Base-by-base conservation (phyloP, 1,284 basidiomycete genomes). In the Cutaneotrichosporon daszewskae region DNA sequence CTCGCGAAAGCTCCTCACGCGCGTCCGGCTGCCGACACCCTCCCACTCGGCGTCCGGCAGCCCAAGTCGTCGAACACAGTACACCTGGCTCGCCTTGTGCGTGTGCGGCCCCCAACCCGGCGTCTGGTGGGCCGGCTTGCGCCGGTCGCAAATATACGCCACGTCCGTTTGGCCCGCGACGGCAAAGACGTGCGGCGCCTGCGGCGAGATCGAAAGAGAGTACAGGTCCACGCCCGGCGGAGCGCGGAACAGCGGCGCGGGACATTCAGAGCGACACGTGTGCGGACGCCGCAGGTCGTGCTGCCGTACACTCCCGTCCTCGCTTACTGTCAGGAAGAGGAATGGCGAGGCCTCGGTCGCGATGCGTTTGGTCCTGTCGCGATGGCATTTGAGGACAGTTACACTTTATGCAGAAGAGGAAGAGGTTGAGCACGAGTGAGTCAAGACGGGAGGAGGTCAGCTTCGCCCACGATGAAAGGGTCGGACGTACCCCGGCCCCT, bases 131-230 rank as follows among this genome's bases (percentile, higher is more conserved):
- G 82, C 80, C 14, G 79, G 71, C 66, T 89, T 84, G 43, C 91
- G 78, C 40, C 91, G 77, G 66, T 96, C 91, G 59, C 88, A 92
- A 1, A 96, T 77, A 67, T 85, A 90, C 1, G 85, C 90, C 81
- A 89, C 43, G 19, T 64, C 62, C 6, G 62, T 62, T 29, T 60
- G 63, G 5, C 75, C 75, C 0, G 74, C 74, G 1, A 75, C 75
- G 1, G 69, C 68, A 43, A 77, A 76, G 7, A 75, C 63, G 55
- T 75, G 72, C 13, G 75, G 75, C 17, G 73, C 62, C 8, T 70
- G 55, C 18, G 68, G 65, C 41, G 68, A 71, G 23, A 75, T 59
- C 34, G 68, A 66, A 17, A 77, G 59, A 23, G 69, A 71, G 54
- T 76, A 76, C 32, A 77, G 61, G 27, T 67, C 65, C 5, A 74